Base-by-base conservation (phyloP, 805 yeast genomes). In the Barnettozyma pratensis region DNA sequence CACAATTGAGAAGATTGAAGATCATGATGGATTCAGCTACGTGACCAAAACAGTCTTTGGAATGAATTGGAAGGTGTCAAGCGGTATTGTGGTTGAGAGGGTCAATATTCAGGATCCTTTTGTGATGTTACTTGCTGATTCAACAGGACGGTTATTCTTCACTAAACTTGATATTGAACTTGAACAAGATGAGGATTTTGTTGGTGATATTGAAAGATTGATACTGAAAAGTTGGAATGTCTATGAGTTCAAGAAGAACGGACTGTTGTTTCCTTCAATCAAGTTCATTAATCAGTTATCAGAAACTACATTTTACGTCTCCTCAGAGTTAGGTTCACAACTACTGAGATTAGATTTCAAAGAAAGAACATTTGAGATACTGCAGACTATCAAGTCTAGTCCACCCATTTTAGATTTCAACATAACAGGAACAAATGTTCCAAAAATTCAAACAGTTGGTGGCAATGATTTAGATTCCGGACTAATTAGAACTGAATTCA, bases 371-470 rank as follows among this genome's bases (percentile, higher is more conserved):
- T 39, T 53, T 10, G n/a, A 30, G 6, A 26, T 39, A 1, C 26
- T 47, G 6, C 37, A 49, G 1, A 3, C 14, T 7, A 5, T 39
- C 6, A 28, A 39, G 11, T 38, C 43, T 8, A 42, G 55, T 2
- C 57, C 56, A 2, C 57, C 65, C 4, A 46, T 60, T 3, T 36
- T 60, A 32, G 65, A 61, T 36, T 46, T 61, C 31, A 56, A 57
- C 29, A 42, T 60, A 7, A 42, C 58, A 1, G 62, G 62, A 0
- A 42, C 56, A 1, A 29, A 31, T 4, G 25, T 51, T 4, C 61
- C 61, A 3, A 61, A 61, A 35, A 11, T 61, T 6, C 64, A 60
- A 42, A 45, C 49, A 2, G 48, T 56, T 27, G 65, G 65, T 6
- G 65, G 64, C 1, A 34, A 43, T 10, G 50, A 50, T 3, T 39